These are phyloP conservation scores for Hanseniaspora valbyensis DNA, from an alignment of 805 yeast species.

Conservation along the genomic window DNA sequence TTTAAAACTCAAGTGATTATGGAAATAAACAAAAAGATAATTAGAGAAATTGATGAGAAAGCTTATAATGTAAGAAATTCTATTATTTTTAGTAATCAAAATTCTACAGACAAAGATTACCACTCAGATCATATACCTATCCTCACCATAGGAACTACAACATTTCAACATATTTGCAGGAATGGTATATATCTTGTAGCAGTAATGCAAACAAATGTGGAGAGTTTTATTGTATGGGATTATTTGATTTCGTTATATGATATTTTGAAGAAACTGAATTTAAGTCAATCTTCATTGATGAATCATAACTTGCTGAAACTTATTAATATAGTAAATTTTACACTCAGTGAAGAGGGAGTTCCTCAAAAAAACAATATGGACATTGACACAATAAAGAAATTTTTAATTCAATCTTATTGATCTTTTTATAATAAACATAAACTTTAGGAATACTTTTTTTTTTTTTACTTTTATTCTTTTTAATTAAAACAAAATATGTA, in stretches of 20 bases:
- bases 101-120: not conserved
- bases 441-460: not conserved
- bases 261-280: constrained; percentile 36
- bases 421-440: not conserved
- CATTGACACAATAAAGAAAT: not conserved
- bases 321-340: constrained; percentile 68
- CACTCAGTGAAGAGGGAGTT: constrained; percentile 32
- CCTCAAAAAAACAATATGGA: constrained; percentile 23
- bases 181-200: constrained; percentile 69
- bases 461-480: constrained; percentile 1
- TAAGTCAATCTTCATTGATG: constrained; percentile 38
- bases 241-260: constrained; percentile 54
- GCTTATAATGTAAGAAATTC: not conserved
- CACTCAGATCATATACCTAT: constrained; percentile 34
- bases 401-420: constrained; percentile 11
- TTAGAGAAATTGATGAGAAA: not conserved
- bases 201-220: constrained; percentile 80
- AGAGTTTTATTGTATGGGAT: constrained; percentile 70
- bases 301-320: constrained; percentile 56
- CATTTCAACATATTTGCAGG: constrained; percentile 65
- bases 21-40: constrained; percentile 8
- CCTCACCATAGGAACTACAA: constrained; percentile 82
- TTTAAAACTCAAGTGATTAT: constrained; percentile 10
- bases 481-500: too few species aligned
- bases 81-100: not conserved